phyloP scores from a whole-genome alignment of 2,329 filamentous ascomycete genomes.

The Penicillium sp. region DNA sequence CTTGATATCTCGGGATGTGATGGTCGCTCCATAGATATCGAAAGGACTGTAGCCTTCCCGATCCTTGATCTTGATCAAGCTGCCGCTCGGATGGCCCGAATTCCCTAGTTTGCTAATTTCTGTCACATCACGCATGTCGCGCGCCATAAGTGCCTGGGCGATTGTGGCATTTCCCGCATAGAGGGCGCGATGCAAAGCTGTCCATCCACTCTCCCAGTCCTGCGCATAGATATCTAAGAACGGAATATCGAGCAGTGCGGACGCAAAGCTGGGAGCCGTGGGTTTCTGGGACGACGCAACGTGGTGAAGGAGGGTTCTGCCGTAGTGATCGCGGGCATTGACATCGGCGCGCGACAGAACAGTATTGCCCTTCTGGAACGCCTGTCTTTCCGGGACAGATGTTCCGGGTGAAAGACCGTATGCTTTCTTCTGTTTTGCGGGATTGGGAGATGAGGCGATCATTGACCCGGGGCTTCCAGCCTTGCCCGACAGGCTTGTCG shows the following conservation, averaged over 20 bases:
- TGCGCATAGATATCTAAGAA: conserved; percentile 79
- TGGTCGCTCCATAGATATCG: conserved; percentile 84
- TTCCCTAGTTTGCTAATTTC: conserved; percentile 55
- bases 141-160: conserved; percentile 73
- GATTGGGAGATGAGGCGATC: conserved; percentile 30
- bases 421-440: conserved; percentile 48
- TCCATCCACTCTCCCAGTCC: conserved; percentile 93
- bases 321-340: conserved; percentile 76
- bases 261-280: conserved; percentile 67
- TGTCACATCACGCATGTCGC: conserved; percentile 64
- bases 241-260: conserved; percentile 74
- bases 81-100: conserved; percentile 59
- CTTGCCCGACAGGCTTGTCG: conserved; percentile 19
- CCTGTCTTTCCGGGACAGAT: conserved; percentile 41
- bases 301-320: conserved; percentile 78
- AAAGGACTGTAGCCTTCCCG: conserved; percentile 91
- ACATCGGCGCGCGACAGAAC: conserved; percentile 61
- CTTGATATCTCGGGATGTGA: conserved; percentile 67
- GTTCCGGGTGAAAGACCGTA: conserved; percentile 44
- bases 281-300: conserved; percentile 69
- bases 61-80: conserved; percentile 90
- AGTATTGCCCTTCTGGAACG: conserved; percentile 19
- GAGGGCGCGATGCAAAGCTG: conserved; percentile 81
- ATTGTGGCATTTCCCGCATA: conserved; percentile 86
- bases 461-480: conserved; percentile 29